Conservation (phyloP, 345 rosid species). For the Populus davidiana region DNA sequence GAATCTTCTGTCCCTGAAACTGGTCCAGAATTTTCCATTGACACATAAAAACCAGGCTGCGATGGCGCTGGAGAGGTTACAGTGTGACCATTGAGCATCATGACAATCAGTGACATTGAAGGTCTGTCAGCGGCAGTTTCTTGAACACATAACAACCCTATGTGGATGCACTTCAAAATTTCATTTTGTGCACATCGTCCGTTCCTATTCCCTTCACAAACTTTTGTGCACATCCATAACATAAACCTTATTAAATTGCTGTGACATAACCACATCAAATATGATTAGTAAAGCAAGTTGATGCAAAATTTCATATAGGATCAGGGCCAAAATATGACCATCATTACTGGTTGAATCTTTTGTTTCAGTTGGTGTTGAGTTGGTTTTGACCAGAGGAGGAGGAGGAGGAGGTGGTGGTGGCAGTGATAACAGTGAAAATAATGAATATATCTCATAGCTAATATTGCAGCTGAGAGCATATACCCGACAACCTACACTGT, state of each 20-base stretch:
- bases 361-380: not conserved
- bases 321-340: slow-evolving; percentile 11
- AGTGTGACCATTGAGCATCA: slow-evolving; percentile 8
- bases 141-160: slow-evolving; percentile 27
- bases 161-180: slow-evolving; percentile 31
- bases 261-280: too few relatives aligned
- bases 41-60: slow-evolving; percentile 5
- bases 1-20: not conserved
- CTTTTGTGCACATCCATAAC: too few relatives aligned
- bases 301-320: not conserved
- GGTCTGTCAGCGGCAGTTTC: slow-evolving; percentile 16
- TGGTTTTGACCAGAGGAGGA: too few relatives aligned
- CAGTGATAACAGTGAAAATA: slow-evolving; percentile 14
- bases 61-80: slow-evolving; percentile 5
- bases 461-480: slow-evolving; percentile 31
- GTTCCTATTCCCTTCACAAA: too few relatives aligned
- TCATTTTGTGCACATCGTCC: slow-evolving; percentile 6
- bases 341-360: not conserved
- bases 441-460: slow-evolving; percentile 32
- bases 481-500: slow-evolving; percentile 17
- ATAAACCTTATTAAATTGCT: too few relatives aligned
- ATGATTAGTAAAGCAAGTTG: too few relatives aligned
- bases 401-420: slow-evolving; percentile 1
- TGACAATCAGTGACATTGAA: slow-evolving; percentile 1
- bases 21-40: not conserved